These are phyloP conservation scores for Cicer yamashitae DNA, from an alignment of 306 rosid species.

Conservation along the genomic window DNA sequence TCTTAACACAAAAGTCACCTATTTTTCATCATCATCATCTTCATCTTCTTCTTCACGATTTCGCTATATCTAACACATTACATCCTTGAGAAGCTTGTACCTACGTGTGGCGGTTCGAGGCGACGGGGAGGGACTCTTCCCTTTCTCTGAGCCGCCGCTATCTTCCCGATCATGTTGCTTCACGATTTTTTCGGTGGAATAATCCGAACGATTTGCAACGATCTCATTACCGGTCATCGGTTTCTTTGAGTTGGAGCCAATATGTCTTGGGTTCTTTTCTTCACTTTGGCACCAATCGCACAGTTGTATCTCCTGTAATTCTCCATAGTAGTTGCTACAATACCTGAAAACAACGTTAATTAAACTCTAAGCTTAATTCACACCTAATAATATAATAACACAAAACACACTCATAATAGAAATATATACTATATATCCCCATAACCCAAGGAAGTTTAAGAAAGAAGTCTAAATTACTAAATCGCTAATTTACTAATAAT, in stretches of 20 bases:
- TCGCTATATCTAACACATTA: slow-evolving; percentile 68
- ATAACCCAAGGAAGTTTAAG: too few species aligned
- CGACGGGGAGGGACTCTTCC: slow-evolving; percentile 64
- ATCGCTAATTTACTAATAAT: too few species aligned
- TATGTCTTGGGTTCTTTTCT: slow-evolving; percentile 58
- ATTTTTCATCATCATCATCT: neutral
- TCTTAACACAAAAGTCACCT: slow-evolving; percentile 41
- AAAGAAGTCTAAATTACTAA: too few species aligned
- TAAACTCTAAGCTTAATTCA: slow-evolving; percentile 20
- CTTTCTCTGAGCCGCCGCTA: slow-evolving; percentile 54
- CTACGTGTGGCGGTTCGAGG: slow-evolving; percentile 85
- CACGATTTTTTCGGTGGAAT: slow-evolving; percentile 65
- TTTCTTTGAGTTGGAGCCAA: slow-evolving; percentile 53
- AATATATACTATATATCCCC: neutral
- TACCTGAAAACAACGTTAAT: slow-evolving; percentile 54
- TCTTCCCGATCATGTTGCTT: slow-evolving; percentile 69
- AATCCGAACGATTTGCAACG: slow-evolving; percentile 66
- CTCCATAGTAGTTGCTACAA: slow-evolving; percentile 90
- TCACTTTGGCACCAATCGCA: slow-evolving; percentile 97
- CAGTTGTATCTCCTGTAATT: slow-evolving; percentile 68
- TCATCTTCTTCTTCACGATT: slow-evolving; percentile 20
- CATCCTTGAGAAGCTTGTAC: slow-evolving; percentile 99
- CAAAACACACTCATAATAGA: neutral
- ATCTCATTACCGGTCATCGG: slow-evolving; percentile 41
- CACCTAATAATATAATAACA: slow-evolving; percentile 14